A percentile compares a stretch with the other conserved stretches of the same genome.
Evolutionary conservation across 768 basidiomycete genomes (phyloP).

Genomic region (Tulasnella sp.): DNA sequence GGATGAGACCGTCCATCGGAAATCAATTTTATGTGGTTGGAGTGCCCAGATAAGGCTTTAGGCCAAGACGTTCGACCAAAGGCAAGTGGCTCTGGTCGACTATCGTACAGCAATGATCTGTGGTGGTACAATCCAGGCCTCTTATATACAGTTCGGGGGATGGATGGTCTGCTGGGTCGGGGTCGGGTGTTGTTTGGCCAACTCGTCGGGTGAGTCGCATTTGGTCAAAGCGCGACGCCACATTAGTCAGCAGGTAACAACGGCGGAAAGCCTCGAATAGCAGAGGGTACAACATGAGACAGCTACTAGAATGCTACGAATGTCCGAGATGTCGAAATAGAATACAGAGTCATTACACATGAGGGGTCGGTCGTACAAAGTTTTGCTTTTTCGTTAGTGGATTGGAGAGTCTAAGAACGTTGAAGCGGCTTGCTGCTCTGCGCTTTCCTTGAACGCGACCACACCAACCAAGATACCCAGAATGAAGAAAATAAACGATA

Average conservation of each 20-base stretch:
- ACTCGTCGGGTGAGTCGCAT: background rate
- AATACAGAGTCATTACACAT: background rate
- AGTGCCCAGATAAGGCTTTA: background rate
- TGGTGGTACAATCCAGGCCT: background rate
- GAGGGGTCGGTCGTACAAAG: background rate
- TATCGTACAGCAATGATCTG: background rate
- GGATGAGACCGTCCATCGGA: slow-evolving; percentile 75
- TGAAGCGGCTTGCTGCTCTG: slow-evolving; percentile 13
- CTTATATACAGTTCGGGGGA: background rate
- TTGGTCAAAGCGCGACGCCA: background rate
- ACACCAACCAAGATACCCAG: slow-evolving; percentile 69
- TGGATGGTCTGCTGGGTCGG: background rate
- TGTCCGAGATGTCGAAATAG: background rate
- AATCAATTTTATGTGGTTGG: slow-evolving; percentile 1
- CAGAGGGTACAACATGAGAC: background rate
- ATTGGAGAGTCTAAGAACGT: slow-evolving; percentile 10
- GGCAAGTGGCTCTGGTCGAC: background rate
- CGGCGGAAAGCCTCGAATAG: background rate
- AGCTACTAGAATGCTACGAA: background rate
- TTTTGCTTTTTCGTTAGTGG: background rate
- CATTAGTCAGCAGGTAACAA: background rate
- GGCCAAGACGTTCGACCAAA: background rate
- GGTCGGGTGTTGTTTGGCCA: background rate
- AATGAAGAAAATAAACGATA: slow-evolving; percentile 66
- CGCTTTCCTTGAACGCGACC: slow-evolving; percentile 63